Conservation (phyloP, 2,329 filamentous ascomycete genomes). For the Aspergillus unguis region DNA sequence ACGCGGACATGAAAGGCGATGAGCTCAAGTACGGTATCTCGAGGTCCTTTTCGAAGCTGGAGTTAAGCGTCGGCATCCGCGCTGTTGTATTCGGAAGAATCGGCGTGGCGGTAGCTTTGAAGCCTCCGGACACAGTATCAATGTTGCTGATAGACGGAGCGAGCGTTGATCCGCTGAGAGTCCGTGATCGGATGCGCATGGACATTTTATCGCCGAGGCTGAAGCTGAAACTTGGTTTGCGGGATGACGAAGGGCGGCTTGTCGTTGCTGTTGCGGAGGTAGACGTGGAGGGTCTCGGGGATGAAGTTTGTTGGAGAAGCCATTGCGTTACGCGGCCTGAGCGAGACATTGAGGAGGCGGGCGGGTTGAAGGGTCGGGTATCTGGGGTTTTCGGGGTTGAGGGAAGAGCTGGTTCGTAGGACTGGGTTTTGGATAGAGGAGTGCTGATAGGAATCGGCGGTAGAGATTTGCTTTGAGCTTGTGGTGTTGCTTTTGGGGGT, state of each 20-base stretch:
- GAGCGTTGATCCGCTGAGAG: conserved; percentile 36
- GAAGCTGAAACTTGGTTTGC: conserved; percentile 17
- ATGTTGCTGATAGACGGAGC: conserved; percentile 28
- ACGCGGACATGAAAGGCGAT: neutral
- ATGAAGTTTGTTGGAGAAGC: conserved; percentile 24
- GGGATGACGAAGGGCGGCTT: conserved; percentile 6
- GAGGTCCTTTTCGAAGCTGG: conserved; percentile 8
- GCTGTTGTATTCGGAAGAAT: conserved; percentile 9
- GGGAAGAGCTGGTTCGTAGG: conserved; percentile 6
- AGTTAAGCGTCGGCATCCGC: conserved; percentile 12
- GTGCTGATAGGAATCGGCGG: conserved; percentile 21
- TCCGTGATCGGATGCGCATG: conserved; percentile 30
- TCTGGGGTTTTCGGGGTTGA: conserved; percentile 6
- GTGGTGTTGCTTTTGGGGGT: conserved; percentile 23
- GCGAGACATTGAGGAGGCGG: conserved; percentile 17
- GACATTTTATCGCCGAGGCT: conserved; percentile 20
- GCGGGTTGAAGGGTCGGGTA: conserved; percentile 11
- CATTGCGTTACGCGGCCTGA: conserved; percentile 31
- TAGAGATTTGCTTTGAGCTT: conserved; percentile 20
- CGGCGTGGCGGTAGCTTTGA: conserved; percentile 10
- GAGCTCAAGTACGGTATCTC: conserved; percentile 5
- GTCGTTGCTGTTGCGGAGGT: neutral
- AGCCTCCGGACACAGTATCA: conserved; percentile 18
- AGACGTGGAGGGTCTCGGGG: neutral
- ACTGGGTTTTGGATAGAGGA: conserved; percentile 1